Evolutionary conservation across 2,329 filamentous ascomycete species (phyloP).

Genomic region (Epichloe uncinata): DNA sequence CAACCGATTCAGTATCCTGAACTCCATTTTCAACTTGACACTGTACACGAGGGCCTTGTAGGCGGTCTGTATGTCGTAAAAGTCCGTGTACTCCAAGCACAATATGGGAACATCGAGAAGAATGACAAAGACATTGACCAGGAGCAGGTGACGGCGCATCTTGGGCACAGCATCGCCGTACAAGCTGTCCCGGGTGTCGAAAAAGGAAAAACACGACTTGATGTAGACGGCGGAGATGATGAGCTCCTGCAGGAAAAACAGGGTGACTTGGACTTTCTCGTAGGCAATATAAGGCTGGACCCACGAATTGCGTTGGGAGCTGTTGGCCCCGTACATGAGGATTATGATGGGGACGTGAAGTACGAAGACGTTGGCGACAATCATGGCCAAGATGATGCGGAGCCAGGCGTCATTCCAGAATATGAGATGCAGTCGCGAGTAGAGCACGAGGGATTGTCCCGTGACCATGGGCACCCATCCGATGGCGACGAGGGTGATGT

Average conservation of each 20-base stretch:
- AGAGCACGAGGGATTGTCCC: constrained; percentile 46
- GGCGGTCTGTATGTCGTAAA: constrained; percentile 17
- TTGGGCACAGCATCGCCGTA: constrained; percentile 13
- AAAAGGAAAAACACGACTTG: constrained; percentile 32
- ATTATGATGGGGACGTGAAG: constrained; percentile 42
- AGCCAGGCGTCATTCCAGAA: constrained; percentile 34
- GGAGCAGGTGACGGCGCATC: constrained; percentile 22
- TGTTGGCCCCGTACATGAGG: constrained; percentile 38
- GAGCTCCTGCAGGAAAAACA: constrained; percentile 41
- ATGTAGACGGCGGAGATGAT: constrained; percentile 40
- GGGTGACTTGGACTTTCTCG: constrained; percentile 39
- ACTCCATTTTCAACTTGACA: constrained; percentile 21
- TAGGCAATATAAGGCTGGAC: constrained; percentile 24
- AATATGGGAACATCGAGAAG: constrained; percentile 25
- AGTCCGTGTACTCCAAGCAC: constrained; percentile 15
- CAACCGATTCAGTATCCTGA: constrained; percentile 19
- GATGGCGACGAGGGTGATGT: constrained; percentile 11
- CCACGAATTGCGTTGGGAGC: constrained; percentile 7
- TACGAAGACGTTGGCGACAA: constrained; percentile 38
- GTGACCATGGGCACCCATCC: constrained; percentile 36
- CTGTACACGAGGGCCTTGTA: constrained; percentile 20
- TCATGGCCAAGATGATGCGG: constrained; percentile 39
- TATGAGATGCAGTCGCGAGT: constrained; percentile 47
- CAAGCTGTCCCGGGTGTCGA: constrained; percentile 22
- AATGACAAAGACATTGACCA: constrained; percentile 28